Conservation (phyloP, 1,284 basidiomycete species). For the Sparassis latifolia region DNA sequence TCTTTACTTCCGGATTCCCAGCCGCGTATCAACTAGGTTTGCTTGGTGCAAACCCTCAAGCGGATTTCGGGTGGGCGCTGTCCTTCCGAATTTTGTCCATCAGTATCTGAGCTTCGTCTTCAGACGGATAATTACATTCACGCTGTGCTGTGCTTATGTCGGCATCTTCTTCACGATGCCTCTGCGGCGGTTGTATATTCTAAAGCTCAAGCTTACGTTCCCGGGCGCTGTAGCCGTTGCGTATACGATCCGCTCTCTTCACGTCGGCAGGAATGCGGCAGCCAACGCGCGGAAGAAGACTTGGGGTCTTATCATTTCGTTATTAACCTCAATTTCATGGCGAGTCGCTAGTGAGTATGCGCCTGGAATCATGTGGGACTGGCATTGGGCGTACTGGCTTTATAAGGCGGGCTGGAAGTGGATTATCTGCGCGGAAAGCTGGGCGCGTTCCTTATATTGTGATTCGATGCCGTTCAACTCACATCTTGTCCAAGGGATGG, state of each 20-base stretch:
- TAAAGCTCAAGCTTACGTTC: constrained; percentile 57
- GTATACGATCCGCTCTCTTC: constrained; percentile 55
- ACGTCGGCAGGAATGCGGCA: constrained; percentile 42
- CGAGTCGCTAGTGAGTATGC: constrained; percentile 8
- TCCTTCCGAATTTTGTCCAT: not conserved
- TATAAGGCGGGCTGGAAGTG: constrained; percentile 20
- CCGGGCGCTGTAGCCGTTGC: constrained; percentile 63
- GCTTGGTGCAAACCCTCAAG: constrained; percentile 3
- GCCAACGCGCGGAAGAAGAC: constrained; percentile 50
- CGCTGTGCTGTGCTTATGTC: constrained; percentile 44
- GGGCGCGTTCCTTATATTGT: constrained; percentile 7
- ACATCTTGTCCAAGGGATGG: constrained; percentile 25
- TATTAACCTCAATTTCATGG: constrained; percentile 36
- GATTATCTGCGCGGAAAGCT: constrained; percentile 19
- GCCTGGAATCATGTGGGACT: constrained; percentile 10
- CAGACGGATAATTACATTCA: constrained; percentile 18
- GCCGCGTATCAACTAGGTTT: constrained; percentile 10
- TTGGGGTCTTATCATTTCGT: constrained; percentile 42
- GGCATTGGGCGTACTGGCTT: constrained; percentile 20
- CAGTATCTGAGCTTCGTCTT: not conserved
- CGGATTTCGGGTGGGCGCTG: constrained; percentile 6
- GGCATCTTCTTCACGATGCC: constrained; percentile 63
- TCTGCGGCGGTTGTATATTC: constrained; percentile 27
- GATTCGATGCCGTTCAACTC: not conserved
- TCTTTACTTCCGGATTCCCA: constrained; percentile 9